Percentiles rank a stretch among this genome's conserved stretches.
Evolutionary conservation across 805 yeast genomes (phyloP).

Genomic region (Ogataea pilisensis): DNA sequence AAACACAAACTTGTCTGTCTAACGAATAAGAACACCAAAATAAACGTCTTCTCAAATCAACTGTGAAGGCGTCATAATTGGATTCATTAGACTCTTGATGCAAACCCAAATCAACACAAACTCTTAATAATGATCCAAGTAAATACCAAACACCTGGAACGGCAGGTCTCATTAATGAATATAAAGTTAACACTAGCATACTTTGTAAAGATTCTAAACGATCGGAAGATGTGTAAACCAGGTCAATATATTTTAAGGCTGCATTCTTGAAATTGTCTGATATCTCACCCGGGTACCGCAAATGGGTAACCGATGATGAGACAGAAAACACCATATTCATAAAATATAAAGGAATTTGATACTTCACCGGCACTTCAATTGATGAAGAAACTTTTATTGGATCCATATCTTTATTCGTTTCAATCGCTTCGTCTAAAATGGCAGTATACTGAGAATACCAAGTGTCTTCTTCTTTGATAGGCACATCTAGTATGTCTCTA

Average conservation of each 20-base stretch:
- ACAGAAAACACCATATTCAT: slow-evolving; percentile 76
- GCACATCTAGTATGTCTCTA: slow-evolving; percentile 24
- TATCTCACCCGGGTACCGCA: slow-evolving; percentile 59
- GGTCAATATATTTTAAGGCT: slow-evolving; percentile 55
- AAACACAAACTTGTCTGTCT: slow-evolving; percentile 83
- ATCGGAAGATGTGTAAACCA: slow-evolving; percentile 53
- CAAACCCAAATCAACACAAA: slow-evolving; percentile 80
- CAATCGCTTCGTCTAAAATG: slow-evolving; percentile 27
- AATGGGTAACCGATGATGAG: slow-evolving; percentile 68
- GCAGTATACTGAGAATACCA: slow-evolving; percentile 45
- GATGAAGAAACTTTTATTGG: slow-evolving; percentile 33
- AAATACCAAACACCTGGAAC: slow-evolving; percentile 93
- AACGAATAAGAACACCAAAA: slow-evolving; percentile 89
- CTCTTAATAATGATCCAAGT: slow-evolving; percentile 71
- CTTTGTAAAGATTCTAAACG: slow-evolving; percentile 73
- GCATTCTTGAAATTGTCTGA: slow-evolving; percentile 69
- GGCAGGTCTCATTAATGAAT: slow-evolving; percentile 84
- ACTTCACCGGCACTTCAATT: slow-evolving; percentile 43
- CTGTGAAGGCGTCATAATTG: slow-evolving; percentile 46
- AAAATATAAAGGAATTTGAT: slow-evolving; percentile 59
- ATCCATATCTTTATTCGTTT: slow-evolving; percentile 23
- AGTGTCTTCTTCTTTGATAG: slow-evolving; percentile 32
- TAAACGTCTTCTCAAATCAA: slow-evolving; percentile 68
- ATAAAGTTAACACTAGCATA: slow-evolving; percentile 59
- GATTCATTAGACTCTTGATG: slow-evolving; percentile 57